phyloP scores from a whole-genome alignment of 2,329 filamentous ascomycete species.

The Colletotrichum cordylinicola region DNA sequence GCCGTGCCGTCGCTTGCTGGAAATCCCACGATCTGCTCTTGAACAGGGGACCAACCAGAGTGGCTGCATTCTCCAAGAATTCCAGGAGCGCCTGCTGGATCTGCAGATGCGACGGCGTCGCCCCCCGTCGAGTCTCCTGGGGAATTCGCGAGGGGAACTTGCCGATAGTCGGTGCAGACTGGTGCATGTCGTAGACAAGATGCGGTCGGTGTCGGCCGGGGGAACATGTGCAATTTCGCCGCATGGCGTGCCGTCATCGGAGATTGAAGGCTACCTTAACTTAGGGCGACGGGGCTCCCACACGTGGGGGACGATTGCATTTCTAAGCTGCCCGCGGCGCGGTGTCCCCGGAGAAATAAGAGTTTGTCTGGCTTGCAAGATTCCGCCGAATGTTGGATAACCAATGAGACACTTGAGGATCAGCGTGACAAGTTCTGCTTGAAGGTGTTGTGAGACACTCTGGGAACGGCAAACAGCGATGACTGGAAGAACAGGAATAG shows the following conservation, averaged over 20 bases:
- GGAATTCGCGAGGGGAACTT: background rate
- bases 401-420: conserved; percentile 2
- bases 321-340: conserved; percentile 4
- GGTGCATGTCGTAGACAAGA: background rate
- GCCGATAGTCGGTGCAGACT: conserved; percentile 5
- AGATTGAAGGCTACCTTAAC: conserved; percentile 1
- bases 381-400: background rate
- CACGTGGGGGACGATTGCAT: conserved; percentile 17
- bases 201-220: background rate
- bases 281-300: background rate
- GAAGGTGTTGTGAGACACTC: conserved; percentile 2
- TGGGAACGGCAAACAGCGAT: background rate
- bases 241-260: conserved; percentile 16
- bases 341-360: background rate
- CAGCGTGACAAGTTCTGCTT: background rate
- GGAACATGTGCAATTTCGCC: background rate
- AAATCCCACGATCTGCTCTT: background rate
- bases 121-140: background rate
- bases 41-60: background rate
- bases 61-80: background rate
- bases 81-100: background rate
- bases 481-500: background rate
- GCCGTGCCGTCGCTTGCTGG: conserved; percentile 6
- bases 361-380: conserved; percentile 3
- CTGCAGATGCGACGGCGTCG: conserved; percentile 1